Percentiles rank a stretch among this genome's conserved stretches.
Evolutionary conservation across 1,284 basidiomycete genomes (phyloP).

Genomic region (Leucoagaricus sp.): DNA sequence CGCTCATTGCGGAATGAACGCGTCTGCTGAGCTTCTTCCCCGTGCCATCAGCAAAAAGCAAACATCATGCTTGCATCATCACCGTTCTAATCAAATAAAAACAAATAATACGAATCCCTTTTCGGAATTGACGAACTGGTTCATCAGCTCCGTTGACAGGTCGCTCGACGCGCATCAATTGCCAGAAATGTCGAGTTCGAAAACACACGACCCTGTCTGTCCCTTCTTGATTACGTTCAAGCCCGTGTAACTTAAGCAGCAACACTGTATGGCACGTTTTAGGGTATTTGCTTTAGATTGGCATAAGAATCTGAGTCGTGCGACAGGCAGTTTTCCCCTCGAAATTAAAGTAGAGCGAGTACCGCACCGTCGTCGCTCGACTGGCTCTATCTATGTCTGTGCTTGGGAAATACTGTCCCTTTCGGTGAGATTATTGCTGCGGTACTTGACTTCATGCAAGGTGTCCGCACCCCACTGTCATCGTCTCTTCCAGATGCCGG

Average conservation of each 20-base stretch:
- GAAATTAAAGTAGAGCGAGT: too few relatives aligned
- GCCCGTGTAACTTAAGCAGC: neutral
- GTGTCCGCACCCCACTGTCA: neutral
- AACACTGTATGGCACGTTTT: conserved; percentile 5
- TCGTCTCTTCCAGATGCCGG: neutral
- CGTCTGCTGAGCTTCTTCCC: conserved; percentile 6
- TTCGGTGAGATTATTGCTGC: neutral
- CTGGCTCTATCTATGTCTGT: too few relatives aligned
- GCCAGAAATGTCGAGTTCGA: neutral
- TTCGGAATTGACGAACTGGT: conserved; percentile 6
- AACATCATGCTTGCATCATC: conserved; percentile 14
- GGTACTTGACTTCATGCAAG: neutral
- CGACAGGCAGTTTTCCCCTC: neutral
- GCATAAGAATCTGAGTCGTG: neutral
- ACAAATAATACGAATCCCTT: conserved; percentile 20
- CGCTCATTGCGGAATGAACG: conserved; percentile 19
- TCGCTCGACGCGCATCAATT: neutral
- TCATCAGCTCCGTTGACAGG: conserved; percentile 3
- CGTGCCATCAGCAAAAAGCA: conserved; percentile 2
- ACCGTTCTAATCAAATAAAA: conserved; percentile 21
- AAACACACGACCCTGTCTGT: neutral
- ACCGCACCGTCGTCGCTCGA: neutral
- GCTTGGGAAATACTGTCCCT: neutral
- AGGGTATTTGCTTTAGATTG: conserved; percentile 4
- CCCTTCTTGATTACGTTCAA: neutral